Base-by-base conservation (phyloP, 805 yeast species). In the Metschnikowia proteae region DNA sequence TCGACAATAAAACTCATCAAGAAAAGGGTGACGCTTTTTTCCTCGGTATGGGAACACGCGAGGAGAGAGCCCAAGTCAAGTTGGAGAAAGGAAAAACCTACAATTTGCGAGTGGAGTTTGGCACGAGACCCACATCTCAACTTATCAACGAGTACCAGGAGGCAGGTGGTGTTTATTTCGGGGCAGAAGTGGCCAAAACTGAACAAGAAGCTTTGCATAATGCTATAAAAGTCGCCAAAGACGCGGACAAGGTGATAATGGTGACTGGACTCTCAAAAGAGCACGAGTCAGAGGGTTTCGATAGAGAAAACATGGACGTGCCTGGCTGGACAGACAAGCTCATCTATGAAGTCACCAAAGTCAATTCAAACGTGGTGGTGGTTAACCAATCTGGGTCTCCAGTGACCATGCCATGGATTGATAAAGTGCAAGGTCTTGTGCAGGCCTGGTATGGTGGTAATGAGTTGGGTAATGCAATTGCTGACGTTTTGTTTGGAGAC, bases 1-100 rank as follows among this genome's bases (percentile, higher is more conserved):
- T 80, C 44, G 85, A 82, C 61, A 81, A 82, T 64, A 74, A 71
- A 56, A 76, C 81, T 38, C 61, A 70, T 27, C 86, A 83, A 65
- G 64, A 54, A 3, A 59, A 56, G 28, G 86, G 85, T 9, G 62
- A 66, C 31, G 67, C 75, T 3, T 81, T 80, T 67, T 79, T 79
- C 61, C 59, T 69, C 49, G 78, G 79, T 11, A 57, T 67, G 60
- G 87, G 85, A 43, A 75, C 86, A 11, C 57, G 71, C 33, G 85
- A 81, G 61, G 81, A 67, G 54, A 63, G 56, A 6, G 74, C 75
- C 3, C 54, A 60, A 5, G 57, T 74, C 30, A 35, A 54, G 1
- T 64, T 80, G 48, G 70, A 66, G 44, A 70, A 68, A 50, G 85
- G 83, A 3, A 59, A 64, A 40, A 55, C 59, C 22, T 80, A 81